phyloP scores from a whole-genome alignment of 768 basidiomycete genomes.

The Ramaria sp. region DNA sequence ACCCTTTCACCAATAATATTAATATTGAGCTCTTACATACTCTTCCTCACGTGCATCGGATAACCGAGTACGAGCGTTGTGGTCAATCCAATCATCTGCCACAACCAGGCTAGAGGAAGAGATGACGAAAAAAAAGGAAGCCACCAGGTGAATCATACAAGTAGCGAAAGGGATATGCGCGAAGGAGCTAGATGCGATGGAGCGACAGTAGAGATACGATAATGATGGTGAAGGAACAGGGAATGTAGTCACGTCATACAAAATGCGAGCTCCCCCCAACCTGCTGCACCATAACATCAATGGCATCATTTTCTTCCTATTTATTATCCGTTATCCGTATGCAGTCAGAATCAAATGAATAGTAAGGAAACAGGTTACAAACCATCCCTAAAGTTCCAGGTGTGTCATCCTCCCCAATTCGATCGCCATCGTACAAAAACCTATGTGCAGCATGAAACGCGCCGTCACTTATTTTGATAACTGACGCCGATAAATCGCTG shows the following conservation, averaged over 20 bases:
- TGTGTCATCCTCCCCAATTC: constrained; percentile 86
- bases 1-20: too few relatives aligned
- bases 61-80: not conserved
- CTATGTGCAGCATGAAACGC: constrained; percentile 26
- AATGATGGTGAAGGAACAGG: not conserved
- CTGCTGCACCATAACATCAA: constrained; percentile 93
- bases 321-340: constrained; percentile 5
- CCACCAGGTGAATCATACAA: not conserved
- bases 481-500: not conserved
- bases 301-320: constrained; percentile 52
- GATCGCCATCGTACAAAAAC: constrained; percentile 81
- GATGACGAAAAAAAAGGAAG: not conserved
- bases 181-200: constrained; percentile 1
- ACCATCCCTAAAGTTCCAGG: constrained; percentile 81
- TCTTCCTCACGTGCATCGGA: too few relatives aligned
- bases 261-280: constrained; percentile 4
- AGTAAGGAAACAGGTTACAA: constrained; percentile 1
- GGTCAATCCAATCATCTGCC: not conserved
- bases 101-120: not conserved
- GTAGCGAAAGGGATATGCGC: not conserved
- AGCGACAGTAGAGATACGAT: constrained; percentile 1
- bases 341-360: not conserved
- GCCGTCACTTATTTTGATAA: not conserved
- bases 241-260: not conserved
- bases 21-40: not conserved